phyloP scores from a whole-genome alignment of 2,329 filamentous ascomycete species.

The Xylariaceae sp. region DNA sequence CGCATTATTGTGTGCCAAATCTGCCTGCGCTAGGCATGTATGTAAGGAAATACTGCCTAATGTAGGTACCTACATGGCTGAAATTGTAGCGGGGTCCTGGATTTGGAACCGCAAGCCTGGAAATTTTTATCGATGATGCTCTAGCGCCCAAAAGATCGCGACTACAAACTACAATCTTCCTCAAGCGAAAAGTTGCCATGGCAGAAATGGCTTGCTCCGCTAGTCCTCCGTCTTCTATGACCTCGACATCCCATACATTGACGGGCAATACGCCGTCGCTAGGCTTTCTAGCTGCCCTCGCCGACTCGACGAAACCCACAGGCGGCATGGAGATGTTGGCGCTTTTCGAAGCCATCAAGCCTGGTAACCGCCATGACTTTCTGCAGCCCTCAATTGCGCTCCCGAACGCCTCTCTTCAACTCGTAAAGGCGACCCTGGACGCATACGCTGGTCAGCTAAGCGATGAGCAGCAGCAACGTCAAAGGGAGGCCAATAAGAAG shows the following conservation, averaged over 20 bases:
- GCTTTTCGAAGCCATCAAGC: slow-evolving; percentile 52
- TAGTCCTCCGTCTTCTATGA: slow-evolving; percentile 55
- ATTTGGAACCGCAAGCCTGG: slow-evolving; percentile 19
- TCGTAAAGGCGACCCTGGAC: slow-evolving; percentile 78
- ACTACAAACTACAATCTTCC: neutral
- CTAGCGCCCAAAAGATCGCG: slow-evolving; percentile 6
- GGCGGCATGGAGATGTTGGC: slow-evolving; percentile 40
- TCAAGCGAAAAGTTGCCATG: slow-evolving; percentile 1
- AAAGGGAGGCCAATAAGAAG: slow-evolving; percentile 67
- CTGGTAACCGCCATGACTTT: slow-evolving; percentile 64
- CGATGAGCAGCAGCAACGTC: slow-evolving; percentile 63
- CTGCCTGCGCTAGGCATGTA: neutral
- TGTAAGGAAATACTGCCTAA: neutral
- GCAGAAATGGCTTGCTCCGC: slow-evolving; percentile 33
- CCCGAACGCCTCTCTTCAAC: slow-evolving; percentile 62
- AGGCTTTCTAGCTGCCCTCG: slow-evolving; percentile 36
- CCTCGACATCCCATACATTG: slow-evolving; percentile 60
- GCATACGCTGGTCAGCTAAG: slow-evolving; percentile 68
- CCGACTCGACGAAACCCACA: slow-evolving; percentile 29
- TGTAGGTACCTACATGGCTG: neutral
- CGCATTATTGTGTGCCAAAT: no score
- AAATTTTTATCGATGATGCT: slow-evolving; percentile 18
- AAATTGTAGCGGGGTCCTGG: slow-evolving; percentile 15
- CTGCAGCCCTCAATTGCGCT: slow-evolving; percentile 66
- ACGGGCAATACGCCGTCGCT: slow-evolving; percentile 43